A percentile compares a stretch with the other conserved stretches of the same genome.
Conservation (phyloP, 169 alveolate species). For the Plasmodium coatneyi region DNA sequence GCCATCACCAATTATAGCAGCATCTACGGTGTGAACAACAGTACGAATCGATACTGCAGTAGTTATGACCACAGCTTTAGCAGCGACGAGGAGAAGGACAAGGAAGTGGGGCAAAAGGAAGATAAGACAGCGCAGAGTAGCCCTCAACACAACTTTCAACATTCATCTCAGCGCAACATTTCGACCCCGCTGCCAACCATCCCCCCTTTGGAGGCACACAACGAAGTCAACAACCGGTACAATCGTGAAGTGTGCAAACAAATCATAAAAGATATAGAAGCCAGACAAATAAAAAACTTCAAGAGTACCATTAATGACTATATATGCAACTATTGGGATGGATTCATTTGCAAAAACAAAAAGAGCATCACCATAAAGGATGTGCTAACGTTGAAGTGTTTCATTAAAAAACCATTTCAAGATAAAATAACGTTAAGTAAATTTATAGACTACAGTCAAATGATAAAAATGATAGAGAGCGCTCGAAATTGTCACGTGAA, state of each 20-base stretch:
- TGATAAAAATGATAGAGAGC: conserved; percentile 77
- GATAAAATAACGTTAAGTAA: conserved; percentile 75
- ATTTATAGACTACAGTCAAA: conserved; percentile 58
- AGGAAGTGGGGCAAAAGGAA: neutral
- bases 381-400: conserved; percentile 76
- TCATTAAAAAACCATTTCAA: conserved; percentile 76
- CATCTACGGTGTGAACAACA: neutral
- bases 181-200: neutral
- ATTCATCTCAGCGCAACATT: neutral
- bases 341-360: conserved; percentile 79
- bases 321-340: conserved; percentile 82
- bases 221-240: neutral
- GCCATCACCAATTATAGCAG: neutral
- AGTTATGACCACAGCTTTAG: neutral
- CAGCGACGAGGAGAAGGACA: neutral
- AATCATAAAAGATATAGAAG: conserved; percentile 13
- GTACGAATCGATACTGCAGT: neutral
- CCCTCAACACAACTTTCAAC: neutral
- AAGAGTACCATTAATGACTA: conserved; percentile 68
- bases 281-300: conserved; percentile 39
- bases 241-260: neutral
- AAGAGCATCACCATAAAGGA: conserved; percentile 78
- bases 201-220: neutral
- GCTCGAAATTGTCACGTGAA: conserved; percentile 36
- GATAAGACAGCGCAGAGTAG: neutral